These are phyloP conservation scores for Linum usitatissimum DNA, from an alignment of 345 rosid genomes.

Conservation along the genomic window DNA sequence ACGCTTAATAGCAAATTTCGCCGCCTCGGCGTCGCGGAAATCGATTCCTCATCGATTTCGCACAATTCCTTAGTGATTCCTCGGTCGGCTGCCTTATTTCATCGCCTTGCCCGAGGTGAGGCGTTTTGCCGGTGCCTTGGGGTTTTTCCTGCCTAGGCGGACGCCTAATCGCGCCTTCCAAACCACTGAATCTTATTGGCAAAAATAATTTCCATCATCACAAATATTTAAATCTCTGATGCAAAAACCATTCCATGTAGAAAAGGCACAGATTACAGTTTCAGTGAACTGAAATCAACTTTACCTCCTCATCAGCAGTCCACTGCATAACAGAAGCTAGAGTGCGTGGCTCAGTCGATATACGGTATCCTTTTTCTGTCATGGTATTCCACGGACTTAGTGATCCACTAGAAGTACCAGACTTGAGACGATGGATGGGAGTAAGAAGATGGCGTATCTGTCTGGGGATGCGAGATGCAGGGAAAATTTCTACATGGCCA, in stretches of 20 bases:
- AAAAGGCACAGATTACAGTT: not conserved
- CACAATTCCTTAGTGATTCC: too few species aligned
- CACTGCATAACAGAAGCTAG: constrained; percentile 61
- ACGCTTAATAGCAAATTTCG: too few species aligned
- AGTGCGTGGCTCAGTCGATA: constrained; percentile 51
- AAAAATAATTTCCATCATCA: not conserved
- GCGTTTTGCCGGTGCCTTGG: too few species aligned
- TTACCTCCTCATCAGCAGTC: constrained; percentile 77
- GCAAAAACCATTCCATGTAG: not conserved
- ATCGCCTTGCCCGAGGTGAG: too few species aligned
- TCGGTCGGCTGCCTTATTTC: too few species aligned
- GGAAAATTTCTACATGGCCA: constrained; percentile 79
- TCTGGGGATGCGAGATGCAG: constrained; percentile 61
- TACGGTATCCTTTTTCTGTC: constrained; percentile 54
- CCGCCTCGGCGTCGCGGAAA: too few species aligned
- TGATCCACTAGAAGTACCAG: constrained; percentile 26
- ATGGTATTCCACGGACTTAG: constrained; percentile 21
- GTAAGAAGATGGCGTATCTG: constrained; percentile 48
- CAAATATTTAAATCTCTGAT: not conserved
- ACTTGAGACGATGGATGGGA: constrained; percentile 37
- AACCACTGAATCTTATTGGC: too few species aligned
- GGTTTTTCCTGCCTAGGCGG: too few species aligned
- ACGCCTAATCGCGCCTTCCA: too few species aligned
- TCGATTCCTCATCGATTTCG: too few species aligned
- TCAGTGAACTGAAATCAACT: not conserved